Evolutionary conservation across 306 rosid genomes (phyloP).

Genomic region (Ammopiptanthus mongolicus): DNA sequence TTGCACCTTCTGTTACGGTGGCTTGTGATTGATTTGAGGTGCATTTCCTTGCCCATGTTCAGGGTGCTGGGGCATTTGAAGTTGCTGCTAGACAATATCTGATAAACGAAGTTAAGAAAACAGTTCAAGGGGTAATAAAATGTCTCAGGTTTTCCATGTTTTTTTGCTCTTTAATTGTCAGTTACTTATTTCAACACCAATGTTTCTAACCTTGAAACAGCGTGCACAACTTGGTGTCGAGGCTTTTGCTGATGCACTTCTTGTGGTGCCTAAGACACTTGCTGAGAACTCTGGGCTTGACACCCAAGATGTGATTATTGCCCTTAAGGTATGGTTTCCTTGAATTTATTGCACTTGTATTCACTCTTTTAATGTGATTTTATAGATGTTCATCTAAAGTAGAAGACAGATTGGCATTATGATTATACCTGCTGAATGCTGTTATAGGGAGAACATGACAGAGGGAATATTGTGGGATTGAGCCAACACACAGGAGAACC

Average conservation of each 20-base stretch:
- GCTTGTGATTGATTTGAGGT: constrained; percentile 15
- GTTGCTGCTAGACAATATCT: constrained; percentile 91
- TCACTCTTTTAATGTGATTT: background rate
- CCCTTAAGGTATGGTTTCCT: constrained; percentile 53
- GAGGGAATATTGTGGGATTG: constrained; percentile 77
- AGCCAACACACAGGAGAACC: constrained; percentile 89
- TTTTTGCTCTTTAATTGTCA: background rate
- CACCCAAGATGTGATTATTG: constrained; percentile 85
- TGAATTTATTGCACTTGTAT: background rate
- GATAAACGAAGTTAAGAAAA: constrained; percentile 80
- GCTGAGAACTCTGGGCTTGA: constrained; percentile 97
- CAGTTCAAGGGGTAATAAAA: constrained; percentile 86
- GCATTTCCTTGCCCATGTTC: constrained; percentile 19
- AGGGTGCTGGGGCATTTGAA: constrained; percentile 99
- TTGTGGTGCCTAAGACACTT: constrained; percentile 93
- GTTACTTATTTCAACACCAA: background rate
- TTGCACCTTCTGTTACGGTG: constrained; percentile 13
- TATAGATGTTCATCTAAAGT: background rate
- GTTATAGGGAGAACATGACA: constrained; percentile 88
- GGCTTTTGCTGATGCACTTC: constrained; percentile 98
- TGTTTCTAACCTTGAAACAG: constrained; percentile 46
- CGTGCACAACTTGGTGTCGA: constrained; percentile 95
- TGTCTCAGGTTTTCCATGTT: background rate
- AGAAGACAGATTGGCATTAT: background rate
- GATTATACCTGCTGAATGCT: constrained; percentile 5